Base-by-base conservation (phyloP, 2,329 filamentous ascomycete genomes). In the Corniculantispora saksenae region DNA sequence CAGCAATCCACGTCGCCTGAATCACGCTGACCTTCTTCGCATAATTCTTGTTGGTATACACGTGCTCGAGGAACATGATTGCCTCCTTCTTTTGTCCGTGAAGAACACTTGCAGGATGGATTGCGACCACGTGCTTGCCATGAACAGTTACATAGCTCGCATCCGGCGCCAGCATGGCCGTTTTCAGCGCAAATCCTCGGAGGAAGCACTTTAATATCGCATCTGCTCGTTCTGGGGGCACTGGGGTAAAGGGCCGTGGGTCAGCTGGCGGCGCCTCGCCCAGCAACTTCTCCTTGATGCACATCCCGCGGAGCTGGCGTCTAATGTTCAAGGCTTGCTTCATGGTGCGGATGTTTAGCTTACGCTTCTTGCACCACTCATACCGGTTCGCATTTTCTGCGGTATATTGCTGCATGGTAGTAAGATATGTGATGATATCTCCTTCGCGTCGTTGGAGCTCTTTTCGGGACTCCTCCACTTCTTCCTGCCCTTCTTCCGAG, bases 1-100 rank as follows among this genome's bases (percentile, higher is more conserved):
- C 83, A 0, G 80, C 74, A 19, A 90, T 84, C 87, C 87, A 90
- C 29, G 81, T 77, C 0, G 83, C 84, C 66, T 87, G 84, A 19
- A 89, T 82, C 1, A 82, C 82, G 74, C 85, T 89, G 66, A 89
- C 87, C 73, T 87, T 89, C 73, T 89, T 89, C 0, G 84, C 87
- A 66, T 89, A 90, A 70, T 86, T 89, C 76, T 88, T 89, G 62
- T 83, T 83, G 1, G 88, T 90, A 69, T 85, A 90, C 0, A 90
- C 86, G 68, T 90, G 85, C 68, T 90, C 87, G 12, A 90, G 73
- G 67, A 89, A 90, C 86, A 90, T 87, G 72, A 90, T 88, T 4
- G 86, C 87, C 74, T 89, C 87, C 71, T 82, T 83, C 75, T 89
- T 89, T 70, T 84, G 81, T 0, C 87, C 86, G 67, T 88, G 85